Evolutionary conservation across 202 grass and related monocot species (phyloP).

Genomic region (Carex sylvatica): DNA sequence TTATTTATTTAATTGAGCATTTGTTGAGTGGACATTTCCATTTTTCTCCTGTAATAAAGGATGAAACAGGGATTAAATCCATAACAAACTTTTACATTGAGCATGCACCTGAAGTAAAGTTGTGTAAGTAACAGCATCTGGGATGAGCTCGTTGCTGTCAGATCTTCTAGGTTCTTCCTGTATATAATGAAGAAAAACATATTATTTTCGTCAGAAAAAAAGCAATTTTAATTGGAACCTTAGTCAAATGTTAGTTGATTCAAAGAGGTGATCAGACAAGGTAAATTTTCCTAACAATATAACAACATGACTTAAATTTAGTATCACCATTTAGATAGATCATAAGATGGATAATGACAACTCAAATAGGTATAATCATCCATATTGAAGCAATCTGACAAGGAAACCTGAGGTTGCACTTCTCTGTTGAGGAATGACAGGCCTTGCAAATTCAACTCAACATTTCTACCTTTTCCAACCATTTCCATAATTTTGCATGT

Average conservation of each 20-base stretch:
- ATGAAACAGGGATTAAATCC: background rate
- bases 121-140: slow-evolving; percentile 90
- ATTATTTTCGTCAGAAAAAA: background rate
- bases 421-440: background rate
- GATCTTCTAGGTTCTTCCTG: slow-evolving; percentile 75
- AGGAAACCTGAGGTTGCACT: background rate
- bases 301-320: background rate
- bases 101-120: slow-evolving; percentile 70
- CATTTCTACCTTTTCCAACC: background rate
- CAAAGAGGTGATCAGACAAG: background rate
- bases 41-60: background rate
- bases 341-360: background rate
- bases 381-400: background rate
- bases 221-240: background rate
- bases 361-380: background rate
- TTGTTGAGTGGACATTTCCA: background rate
- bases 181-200: background rate
- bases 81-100: background rate
- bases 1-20: slow-evolving; percentile 4
- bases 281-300: background rate
- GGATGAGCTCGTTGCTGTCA: slow-evolving; percentile 54
- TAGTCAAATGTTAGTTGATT: background rate
- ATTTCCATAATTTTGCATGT: background rate
- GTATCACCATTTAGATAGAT: background rate
- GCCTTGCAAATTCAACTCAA: background rate